phyloP scores from a whole-genome alignment of 108 stramenopile species.

The Fragilaria crotonensis region DNA sequence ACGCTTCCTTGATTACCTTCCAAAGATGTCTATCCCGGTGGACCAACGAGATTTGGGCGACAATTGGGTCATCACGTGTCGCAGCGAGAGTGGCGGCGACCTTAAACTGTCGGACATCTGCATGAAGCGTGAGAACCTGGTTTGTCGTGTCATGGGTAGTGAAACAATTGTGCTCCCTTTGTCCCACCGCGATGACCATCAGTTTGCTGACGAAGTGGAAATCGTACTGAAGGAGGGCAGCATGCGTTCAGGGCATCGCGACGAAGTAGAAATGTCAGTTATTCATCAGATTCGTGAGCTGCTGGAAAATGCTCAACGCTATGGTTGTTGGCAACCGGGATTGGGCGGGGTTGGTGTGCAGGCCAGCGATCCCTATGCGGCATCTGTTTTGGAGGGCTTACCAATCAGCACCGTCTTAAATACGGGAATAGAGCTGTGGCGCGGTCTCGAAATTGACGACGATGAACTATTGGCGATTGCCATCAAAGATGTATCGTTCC shows the following conservation, averaged over 20 bases:
- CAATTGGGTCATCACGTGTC: slow-evolving; percentile 81
- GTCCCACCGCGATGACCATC: slow-evolving; percentile 17
- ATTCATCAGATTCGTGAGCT: slow-evolving; percentile 68
- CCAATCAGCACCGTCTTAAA: slow-evolving; percentile 65
- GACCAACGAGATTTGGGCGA: slow-evolving; percentile 75
- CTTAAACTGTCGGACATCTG: slow-evolving; percentile 69
- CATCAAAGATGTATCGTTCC: slow-evolving; percentile 67
- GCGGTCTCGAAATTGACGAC: slow-evolving; percentile 71
- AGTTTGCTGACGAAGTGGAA: slow-evolving; percentile 19
- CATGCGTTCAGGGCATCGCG: slow-evolving; percentile 6
- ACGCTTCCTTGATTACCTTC: slow-evolving; percentile 80
- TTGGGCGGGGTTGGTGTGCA: slow-evolving; percentile 47
- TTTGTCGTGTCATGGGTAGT: slow-evolving; percentile 63
- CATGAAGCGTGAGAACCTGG: slow-evolving; percentile 62
- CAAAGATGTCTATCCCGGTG: slow-evolving; percentile 83
- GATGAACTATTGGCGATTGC: slow-evolving; percentile 78
- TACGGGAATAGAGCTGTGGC: slow-evolving; percentile 77
- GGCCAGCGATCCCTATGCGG: slow-evolving; percentile 30
- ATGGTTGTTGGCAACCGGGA: slow-evolving; percentile 69
- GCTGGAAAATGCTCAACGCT: slow-evolving; percentile 52
- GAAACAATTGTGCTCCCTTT: slow-evolving; percentile 63
- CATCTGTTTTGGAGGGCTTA: slow-evolving; percentile 45
- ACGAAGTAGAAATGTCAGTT: slow-evolving; percentile 44
- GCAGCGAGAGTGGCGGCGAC: slow-evolving; percentile 69
- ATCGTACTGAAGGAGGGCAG: background rate